Base-by-base conservation (phyloP, 108 stramenopile genomes). In the Stephanodiscus minutulus region DNA sequence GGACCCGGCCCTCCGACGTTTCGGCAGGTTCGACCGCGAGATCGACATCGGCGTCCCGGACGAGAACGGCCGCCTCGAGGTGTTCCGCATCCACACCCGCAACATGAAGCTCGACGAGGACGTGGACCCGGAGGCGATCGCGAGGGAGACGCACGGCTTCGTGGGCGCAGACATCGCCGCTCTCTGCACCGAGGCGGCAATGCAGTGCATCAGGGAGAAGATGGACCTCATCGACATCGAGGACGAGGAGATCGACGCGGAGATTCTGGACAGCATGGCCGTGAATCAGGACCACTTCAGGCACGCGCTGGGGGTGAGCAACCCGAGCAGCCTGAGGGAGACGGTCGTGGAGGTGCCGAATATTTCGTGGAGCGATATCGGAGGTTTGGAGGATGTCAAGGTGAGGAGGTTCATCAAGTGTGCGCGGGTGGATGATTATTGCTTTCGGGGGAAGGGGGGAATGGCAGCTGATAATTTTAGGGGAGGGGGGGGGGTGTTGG, bases 141-240 rank as follows among this genome's bases (percentile, higher is more conserved):
- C 99, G 21, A 78, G 89, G 25, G 97, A 99, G 75, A 99, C 99
- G 8, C 99, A 99, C 76, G 99, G 94, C 44, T 98, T 98, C 82
- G 99, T 99, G 8, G 99, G 99, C 22, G 99, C 99, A n/a, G 99
- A 99, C 86, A 96, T 99, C 70, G 99, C 99, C 35, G 97, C 98
- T 8, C 93, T 99, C 18, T 99, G 99, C 88, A 99, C 99, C 43
- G 99, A 99, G 83, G 99, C 99, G 17, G 98, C 97, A 60, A 99
- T 98, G 99, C 99, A 99, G 83, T 99, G 99, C 80, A 99, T 99
- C 82, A 86, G 99, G n/a, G 99, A 99, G 82, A 99, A 99, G 95
- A 99, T 99, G 99, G 99, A 99, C 85, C 85, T 99, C 64, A 99
- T 99, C 77, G 99, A 99, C 81, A 99, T 99, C 68, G 99, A 99